Evolutionary conservation across 75 land plant species (phyloP), one percentile per base, ranked within the genome.

Genomic region (Ceratopteris richardii): DNA sequence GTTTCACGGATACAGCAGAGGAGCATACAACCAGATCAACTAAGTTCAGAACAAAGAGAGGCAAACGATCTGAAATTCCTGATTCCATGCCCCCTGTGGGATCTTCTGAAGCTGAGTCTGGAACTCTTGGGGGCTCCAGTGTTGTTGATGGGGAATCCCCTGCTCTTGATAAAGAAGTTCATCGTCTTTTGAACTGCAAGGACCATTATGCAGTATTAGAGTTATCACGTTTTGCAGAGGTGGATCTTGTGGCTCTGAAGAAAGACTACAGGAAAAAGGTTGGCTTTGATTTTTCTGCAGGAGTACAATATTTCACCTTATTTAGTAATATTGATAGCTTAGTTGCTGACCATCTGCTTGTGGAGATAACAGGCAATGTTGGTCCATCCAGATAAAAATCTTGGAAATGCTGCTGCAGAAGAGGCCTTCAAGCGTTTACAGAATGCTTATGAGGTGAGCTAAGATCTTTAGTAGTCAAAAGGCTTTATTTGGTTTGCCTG

Each of bases 331-430:
- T n/a, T n/a, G n/a, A 33, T 33, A 33, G 3, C 37, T 33, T 4
- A 3, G 37, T 9, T 33, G 3, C 37, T 33, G 9, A 33, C 3
- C 9, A 33, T 33, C 37, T 4, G 9, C 3, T 9, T 33, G 37
- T 33, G 37, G 17, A 37, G 55, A 54, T 23, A 50, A 43, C 65
- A 94, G 98, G 98, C 87, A 47, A 94, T 94, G 98, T 61, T 94
- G 54, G 96, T 94, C 28, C 98, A 94, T 79, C 98, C 98, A 59
- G 98, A 94, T 73, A 94, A 94, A 65, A 94, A 94, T 50, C 76
- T 79, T 70, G 96, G 98, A 31, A 90, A 90, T 62, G 85, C 81
- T 62, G 81, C 81, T 78, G 98, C 98, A 39, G 98, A 77, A 39
- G 98, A 94, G 58, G 90, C 98, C 37, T 94, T 94, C 61, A 89